Percentiles rank a stretch among this genome's conserved stretches.
Evolutionary conservation across 2,329 filamentous ascomycete genomes (phyloP).

Genomic region (Ophioceras dolichostomum): DNA sequence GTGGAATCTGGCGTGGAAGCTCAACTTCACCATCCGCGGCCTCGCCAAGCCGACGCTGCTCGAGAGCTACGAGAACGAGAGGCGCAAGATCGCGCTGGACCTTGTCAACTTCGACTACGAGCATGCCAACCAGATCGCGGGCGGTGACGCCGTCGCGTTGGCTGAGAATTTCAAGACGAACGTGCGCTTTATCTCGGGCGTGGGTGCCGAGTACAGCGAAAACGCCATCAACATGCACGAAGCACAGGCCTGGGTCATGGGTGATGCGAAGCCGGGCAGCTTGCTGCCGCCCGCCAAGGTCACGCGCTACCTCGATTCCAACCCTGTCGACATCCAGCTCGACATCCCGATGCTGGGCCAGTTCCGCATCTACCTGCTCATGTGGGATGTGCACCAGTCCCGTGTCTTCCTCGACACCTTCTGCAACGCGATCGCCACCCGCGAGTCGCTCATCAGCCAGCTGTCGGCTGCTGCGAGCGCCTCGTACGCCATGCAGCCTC

Average conservation of each 20-base stretch:
- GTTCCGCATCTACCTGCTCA: slow-evolving; percentile 63
- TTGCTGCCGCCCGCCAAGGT: slow-evolving; percentile 56
- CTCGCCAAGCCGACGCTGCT: slow-evolving; percentile 42
- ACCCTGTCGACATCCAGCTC: slow-evolving; percentile 64
- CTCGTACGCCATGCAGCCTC: slow-evolving; percentile 50
- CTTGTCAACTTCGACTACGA: slow-evolving; percentile 45
- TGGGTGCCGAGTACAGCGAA: slow-evolving; percentile 45
- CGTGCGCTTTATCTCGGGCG: slow-evolving; percentile 54
- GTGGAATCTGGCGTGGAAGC: slow-evolving; percentile 50
- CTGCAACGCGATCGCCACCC: slow-evolving; percentile 38
- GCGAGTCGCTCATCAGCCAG: slow-evolving; percentile 43
- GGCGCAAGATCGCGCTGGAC: slow-evolving; percentile 47
- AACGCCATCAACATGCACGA: slow-evolving; percentile 36
- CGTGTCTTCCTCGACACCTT: slow-evolving; percentile 47
- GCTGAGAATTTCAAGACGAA: slow-evolving; percentile 55
- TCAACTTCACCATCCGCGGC: slow-evolving; percentile 41
- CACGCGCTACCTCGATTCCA: slow-evolving; percentile 64
- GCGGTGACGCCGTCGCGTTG: slow-evolving; percentile 44
- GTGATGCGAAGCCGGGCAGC: slow-evolving; percentile 39
- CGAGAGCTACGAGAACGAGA: slow-evolving; percentile 49
- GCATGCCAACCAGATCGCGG: slow-evolving; percentile 31
- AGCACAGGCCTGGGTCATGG: slow-evolving; percentile 24
- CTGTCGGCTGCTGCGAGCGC: slow-evolving; percentile 44
- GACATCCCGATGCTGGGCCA: slow-evolving; percentile 69
- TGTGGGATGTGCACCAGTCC: slow-evolving; percentile 45